Conservation (phyloP, 192 early-diverging fungal species). For the Cetraspora pellucida region DNA sequence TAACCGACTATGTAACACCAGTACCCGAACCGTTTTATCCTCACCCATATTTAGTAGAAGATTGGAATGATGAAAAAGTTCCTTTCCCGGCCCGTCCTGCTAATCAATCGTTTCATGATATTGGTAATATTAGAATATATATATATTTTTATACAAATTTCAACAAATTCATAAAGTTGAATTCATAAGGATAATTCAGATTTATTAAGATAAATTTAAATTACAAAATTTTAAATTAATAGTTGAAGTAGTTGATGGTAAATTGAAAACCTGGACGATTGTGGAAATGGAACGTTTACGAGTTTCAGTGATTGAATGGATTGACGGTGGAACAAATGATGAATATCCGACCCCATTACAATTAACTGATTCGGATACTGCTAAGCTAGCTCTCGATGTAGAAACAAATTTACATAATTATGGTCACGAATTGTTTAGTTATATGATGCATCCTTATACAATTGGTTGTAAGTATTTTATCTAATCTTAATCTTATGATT, state of each 20-base stretch:
- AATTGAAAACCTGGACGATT: not conserved
- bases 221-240: too few relatives aligned
- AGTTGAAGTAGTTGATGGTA: too few relatives aligned
- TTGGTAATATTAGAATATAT: not conserved
- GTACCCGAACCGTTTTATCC: constrained; percentile 16
- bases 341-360: not conserved
- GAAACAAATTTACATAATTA: constrained; percentile 3
- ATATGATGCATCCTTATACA: constrained; percentile 21
- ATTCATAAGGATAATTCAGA: too few relatives aligned
- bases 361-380: not conserved
- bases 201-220: too few relatives aligned
- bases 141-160: too few relatives aligned
- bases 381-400: not conserved
- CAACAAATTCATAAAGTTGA: too few relatives aligned
- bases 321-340: not conserved
- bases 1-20: not conserved
- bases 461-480: not conserved
- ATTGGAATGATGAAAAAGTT: too few relatives aligned
- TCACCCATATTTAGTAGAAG: not conserved
- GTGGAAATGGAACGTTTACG: not conserved
- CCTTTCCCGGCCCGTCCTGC: not conserved
- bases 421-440: not conserved
- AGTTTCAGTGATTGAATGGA: not conserved
- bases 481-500: not conserved
- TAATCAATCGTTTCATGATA: not conserved